Percentiles rank a stretch among this genome's conserved stretches.
phyloP scores from a whole-genome alignment of 176 grass and related monocot genomes.

The Metroxylon sagu region DNA sequence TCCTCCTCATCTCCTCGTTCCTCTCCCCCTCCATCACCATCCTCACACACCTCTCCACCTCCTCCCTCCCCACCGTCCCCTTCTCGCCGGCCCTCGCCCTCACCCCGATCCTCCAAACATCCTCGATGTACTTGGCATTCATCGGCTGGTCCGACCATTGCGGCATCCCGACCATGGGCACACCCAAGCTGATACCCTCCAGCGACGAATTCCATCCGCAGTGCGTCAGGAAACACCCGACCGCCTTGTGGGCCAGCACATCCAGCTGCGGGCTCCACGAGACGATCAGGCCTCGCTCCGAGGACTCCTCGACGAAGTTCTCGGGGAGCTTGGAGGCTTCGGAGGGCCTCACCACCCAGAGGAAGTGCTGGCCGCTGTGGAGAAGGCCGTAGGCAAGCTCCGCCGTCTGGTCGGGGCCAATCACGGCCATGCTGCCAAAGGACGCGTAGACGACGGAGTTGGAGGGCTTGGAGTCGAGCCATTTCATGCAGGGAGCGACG shows the following conservation, averaged over 20 bases:
- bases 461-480: conserved; percentile 34
- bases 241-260: conserved; percentile 50
- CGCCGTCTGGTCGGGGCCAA: conserved; percentile 26
- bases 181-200: conserved; percentile 23
- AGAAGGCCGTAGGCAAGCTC: conserved; percentile 50
- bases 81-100: conserved; percentile 21
- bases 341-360: conserved; percentile 59
- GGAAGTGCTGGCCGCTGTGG: conserved; percentile 32
- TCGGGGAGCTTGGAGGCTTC: conserved; percentile 46
- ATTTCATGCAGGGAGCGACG: conserved; percentile 29
- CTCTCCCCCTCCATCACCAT: conserved; percentile 39
- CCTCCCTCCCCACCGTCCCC: conserved; percentile 22
- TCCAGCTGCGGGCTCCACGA: conserved; percentile 69
- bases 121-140: conserved; percentile 79
- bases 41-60: conserved; percentile 19
- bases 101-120: conserved; percentile 46
- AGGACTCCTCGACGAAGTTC: neutral
- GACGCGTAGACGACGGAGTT: conserved; percentile 57
- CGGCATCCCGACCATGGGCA: conserved; percentile 34
- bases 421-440: conserved; percentile 57
- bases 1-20: conserved; percentile 2
- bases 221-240: conserved; percentile 75
- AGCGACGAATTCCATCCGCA: conserved; percentile 88
- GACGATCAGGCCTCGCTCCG: conserved; percentile 26
- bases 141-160: conserved; percentile 78